These are phyloP conservation scores for Athelia psychrophila DNA, from an alignment of 1,284 basidiomycete genomes.

Conservation along the genomic window DNA sequence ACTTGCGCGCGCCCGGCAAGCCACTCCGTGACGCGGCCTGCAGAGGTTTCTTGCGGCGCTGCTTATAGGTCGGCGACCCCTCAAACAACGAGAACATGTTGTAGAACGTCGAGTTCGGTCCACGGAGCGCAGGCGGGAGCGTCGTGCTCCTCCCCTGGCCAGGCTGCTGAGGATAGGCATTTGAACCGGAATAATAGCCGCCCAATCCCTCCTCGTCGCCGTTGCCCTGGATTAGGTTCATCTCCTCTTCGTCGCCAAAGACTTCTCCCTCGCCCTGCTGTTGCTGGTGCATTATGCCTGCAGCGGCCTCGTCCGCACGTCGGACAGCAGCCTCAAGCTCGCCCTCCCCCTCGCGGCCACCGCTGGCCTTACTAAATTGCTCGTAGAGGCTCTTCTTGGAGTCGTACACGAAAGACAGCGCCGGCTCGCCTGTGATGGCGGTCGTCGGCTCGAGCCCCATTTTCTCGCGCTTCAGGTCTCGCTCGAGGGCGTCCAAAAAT, in stretches of 20 bases:
- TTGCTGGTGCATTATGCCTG: neutral
- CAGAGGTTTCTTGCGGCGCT: conserved; percentile 69
- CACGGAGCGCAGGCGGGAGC: conserved; percentile 22
- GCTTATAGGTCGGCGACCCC: conserved; percentile 83
- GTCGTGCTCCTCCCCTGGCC: conserved; percentile 13
- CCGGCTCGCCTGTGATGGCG: conserved; percentile 74
- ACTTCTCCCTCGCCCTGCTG: conserved; percentile 9
- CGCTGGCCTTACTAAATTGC: conserved; percentile 68
- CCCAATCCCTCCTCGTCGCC: conserved; percentile 17
- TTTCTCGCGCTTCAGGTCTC: conserved; percentile 91
- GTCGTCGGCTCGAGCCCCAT: conserved; percentile 85
- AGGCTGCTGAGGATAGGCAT: conserved; percentile 7
- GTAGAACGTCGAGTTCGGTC: conserved; percentile 51
- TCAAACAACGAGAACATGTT: conserved; percentile 75
- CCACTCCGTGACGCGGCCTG: neutral
- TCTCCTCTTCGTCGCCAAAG: conserved; percentile 14
- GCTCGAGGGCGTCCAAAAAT: conserved; percentile 90
- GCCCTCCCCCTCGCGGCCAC: conserved; percentile 51
- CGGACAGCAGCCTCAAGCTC: conserved; percentile 53
- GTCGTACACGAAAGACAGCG: conserved; percentile 80
- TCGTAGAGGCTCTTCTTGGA: conserved; percentile 82
- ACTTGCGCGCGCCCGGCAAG: conserved; percentile 29
- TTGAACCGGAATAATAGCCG: conserved; percentile 17
- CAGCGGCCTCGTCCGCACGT: conserved; percentile 35
- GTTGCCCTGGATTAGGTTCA: conserved; percentile 8